These are phyloP conservation scores for Daldinia grandis DNA, from an alignment of 495 filamentous ascomycete genomes.

Conservation along the genomic window DNA sequence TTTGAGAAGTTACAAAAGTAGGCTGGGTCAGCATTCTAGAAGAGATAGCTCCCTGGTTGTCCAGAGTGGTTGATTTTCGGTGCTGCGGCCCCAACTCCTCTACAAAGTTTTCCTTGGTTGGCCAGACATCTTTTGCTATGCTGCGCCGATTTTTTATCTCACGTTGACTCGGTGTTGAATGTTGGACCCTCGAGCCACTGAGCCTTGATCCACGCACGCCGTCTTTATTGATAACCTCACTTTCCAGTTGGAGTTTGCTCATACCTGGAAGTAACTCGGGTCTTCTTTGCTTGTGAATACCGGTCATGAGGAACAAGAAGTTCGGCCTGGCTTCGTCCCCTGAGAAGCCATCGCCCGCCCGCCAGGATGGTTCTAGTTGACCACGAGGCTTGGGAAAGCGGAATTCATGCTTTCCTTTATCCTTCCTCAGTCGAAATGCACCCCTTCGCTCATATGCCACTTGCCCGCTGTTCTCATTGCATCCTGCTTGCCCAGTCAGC, in stretches of 20 bases:
- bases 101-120: conserved; percentile 40
- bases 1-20: conserved; percentile 1
- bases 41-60: conserved; percentile 4
- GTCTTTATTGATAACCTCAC: neutral
- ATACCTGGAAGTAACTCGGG: conserved; percentile 25
- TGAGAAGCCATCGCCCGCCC: conserved; percentile 41
- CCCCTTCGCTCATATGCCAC: conserved; percentile 31
- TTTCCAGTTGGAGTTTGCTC: conserved; percentile 39
- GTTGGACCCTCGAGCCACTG: neutral
- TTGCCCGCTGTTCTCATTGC: neutral
- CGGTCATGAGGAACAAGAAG: conserved; percentile 17
- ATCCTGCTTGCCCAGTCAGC: neutral
- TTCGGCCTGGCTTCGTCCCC: conserved; percentile 36
- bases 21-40: conserved; percentile 19
- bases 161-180: neutral
- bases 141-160: conserved; percentile 2
- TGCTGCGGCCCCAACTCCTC: conserved; percentile 26
- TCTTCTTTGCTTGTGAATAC: conserved; percentile 31
- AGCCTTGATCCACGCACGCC: neutral
- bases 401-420: conserved; percentile 20
- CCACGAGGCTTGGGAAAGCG: conserved; percentile 32
- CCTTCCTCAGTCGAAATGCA: conserved; percentile 30
- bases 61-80: neutral
- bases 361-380: conserved; percentile 35
- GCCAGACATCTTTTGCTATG: conserved; percentile 36